Evolutionary conservation across 176 grass and related monocot species (phyloP), one percentile per base, ranked within the genome.

Genomic region (Lolium perenne): DNA sequence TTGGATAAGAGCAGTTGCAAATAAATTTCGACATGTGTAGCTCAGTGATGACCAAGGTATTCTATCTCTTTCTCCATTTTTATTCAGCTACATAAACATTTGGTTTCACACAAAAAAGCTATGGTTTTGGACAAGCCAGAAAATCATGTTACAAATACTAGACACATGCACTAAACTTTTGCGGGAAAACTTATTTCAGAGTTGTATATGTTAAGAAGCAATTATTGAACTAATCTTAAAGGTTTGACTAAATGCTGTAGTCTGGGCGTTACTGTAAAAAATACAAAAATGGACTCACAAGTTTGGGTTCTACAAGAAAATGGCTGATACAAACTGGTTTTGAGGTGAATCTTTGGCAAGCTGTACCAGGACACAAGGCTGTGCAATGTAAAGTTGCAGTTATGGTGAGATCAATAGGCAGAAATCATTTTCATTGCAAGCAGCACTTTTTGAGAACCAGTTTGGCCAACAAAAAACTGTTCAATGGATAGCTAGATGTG

Each of bases 1-100:
- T 86, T 99, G 94, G 94, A 93, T 99, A 82, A 85, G 66, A 81
- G 89, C 92, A 85, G 48, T 96, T 86, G 92, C 94, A 51, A 96
- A 88, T 67, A 98, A 98, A 79, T 92, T 96, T 86, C 84, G 73
- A 68, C 4, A 18, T 74, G 32, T 54, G 13, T 81, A 77, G 64
- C 32, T 85, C 81, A 79, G 43, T 59, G 38, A 29, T 40, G 48
- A 15, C 26, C 22, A 87, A 88, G 85, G 79, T 91, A 87, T 87
- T 69, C 10, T 38, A 49, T 35, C 12, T 53, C 10, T 54, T 63
- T 66, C 26, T 64, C 18, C 73, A 9, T 69, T 89, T 80, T 68
- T 5, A 66, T 35, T 29, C 38, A 63, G 51, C 8, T 80, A 20
- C 53, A 47, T 35, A 64, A 84, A 53, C 10, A 40, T 91, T 8